A percentile compares a stretch with the other conserved stretches of the same genome.
These are phyloP conservation scores for Cornus kousa DNA, from an alignment of 148 eudicot genomes.

Conservation along the genomic window DNA sequence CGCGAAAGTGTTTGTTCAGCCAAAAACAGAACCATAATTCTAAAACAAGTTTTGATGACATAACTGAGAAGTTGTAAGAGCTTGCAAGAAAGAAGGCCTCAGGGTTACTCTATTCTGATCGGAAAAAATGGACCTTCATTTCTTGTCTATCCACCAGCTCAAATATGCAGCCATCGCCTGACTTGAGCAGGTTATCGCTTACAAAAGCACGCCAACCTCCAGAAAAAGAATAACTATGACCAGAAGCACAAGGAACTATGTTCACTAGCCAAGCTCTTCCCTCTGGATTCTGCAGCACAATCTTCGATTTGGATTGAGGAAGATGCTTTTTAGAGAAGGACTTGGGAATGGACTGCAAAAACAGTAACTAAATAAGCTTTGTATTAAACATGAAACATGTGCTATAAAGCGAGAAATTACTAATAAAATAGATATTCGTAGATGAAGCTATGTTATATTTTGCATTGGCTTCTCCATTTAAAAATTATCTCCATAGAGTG, in stretches of 20 bases:
- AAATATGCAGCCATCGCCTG: constrained; percentile 11
- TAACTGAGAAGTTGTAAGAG: not conserved
- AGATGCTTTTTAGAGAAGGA: not conserved
- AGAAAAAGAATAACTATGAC: not conserved
- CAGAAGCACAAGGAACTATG: not conserved
- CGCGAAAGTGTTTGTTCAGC: not conserved
- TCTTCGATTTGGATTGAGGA: not conserved
- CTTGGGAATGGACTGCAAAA: not conserved
- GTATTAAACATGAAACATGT: not conserved
- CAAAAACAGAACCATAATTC: not conserved
- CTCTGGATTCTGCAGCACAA: not conserved
- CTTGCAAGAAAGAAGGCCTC: too few species aligned
- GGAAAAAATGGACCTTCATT: constrained; percentile 2
- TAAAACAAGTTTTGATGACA: not conserved
- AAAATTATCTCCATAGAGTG: too few species aligned
- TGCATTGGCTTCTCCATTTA: too few species aligned
- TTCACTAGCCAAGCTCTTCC: constrained; percentile 8
- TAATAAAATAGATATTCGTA: too few species aligned
- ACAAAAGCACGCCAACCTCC: constrained; percentile 8
- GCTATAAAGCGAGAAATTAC: not conserved
- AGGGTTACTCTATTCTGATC: not conserved
- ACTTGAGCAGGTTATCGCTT: not conserved
- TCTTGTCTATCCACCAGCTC: constrained; percentile 1
- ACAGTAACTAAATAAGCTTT: not conserved
- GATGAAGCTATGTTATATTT: too few species aligned